Evolutionary conservation across 495 filamentous ascomycete genomes (phyloP), one percentile per base, ranked within the genome.

Genomic region (Hypoxylon lenormandii): DNA sequence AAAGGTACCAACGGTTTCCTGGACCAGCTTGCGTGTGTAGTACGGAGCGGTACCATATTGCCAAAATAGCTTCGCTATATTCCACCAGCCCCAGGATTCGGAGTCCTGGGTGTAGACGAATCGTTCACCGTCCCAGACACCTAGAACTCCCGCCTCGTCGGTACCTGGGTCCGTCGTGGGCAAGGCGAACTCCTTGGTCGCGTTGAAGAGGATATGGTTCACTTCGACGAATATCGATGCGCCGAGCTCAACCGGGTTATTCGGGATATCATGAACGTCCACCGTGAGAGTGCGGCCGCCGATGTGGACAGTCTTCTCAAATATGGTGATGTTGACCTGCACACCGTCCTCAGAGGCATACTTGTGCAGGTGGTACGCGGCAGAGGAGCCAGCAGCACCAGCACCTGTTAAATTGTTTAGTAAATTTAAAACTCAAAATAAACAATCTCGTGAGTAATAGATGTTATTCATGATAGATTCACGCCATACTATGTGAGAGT

Each of bases 271-370:
- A 65, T 91, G 92, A 0, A 88, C 90, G 74, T 96, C 84, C 33
- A 97, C 90, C 16, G 95, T 98, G 5, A 93, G 95, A 21, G 91
- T 91, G 11, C 95, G 90, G 22, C 95, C 95, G 2, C 95, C 96
- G 26, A 97, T 83, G 73, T 91, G 92, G 22, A 82, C 79, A 15
- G 85, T 87, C 45, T 91, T 90, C 73, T 98, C 96, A 74, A 91
- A 98, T 48, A 99, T 82, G 12, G 93, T 97, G 73, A 98, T 90
- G 65, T 95, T 88, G 46, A 92, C 72, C 6, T 72, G 53, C 18
- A 86, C 73, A 10, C 80, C 84, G 4, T 81, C 74, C 40, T 84
- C 66, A 1, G 82, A 75, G 16, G 92, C 88, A 74, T 87, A 92
- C 71, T 90, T 86, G 42, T 83, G 85, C 33, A 99, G 79, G 66